Conservation (phyloP, 768 basidiomycete genomes). For the Gymnopilus dilepis region DNA sequence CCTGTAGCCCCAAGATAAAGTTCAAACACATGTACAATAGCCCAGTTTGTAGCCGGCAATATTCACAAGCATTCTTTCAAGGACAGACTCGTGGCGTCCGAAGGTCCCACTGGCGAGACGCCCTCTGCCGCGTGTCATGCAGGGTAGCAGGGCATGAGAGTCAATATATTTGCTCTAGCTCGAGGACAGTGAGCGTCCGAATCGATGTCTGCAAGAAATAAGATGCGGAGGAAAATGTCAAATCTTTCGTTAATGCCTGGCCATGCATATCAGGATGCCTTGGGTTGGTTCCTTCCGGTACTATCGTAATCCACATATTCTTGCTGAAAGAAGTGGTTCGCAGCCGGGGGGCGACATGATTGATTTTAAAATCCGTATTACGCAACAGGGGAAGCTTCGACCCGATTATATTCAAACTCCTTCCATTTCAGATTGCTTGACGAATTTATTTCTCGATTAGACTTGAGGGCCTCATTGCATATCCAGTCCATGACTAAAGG, state of each 20-base stretch:
- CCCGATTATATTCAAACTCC: neutral
- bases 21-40: neutral
- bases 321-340: neutral
- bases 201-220: neutral
- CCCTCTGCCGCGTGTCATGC: neutral
- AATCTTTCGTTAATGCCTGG: too few relatives aligned
- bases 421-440: conserved; percentile 2
- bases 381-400: neutral
- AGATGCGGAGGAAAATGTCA: neutral
- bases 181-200: neutral
- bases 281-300: too few relatives aligned
- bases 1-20: neutral
- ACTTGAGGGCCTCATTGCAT: conserved; percentile 78
- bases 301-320: neutral
- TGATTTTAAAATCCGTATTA: neutral
- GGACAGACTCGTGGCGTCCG: too few relatives aligned
- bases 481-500: conserved; percentile 91
- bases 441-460: conserved; percentile 60
- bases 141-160: neutral
- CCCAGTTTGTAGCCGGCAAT: neutral
- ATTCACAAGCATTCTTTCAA: neutral
- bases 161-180: neutral
- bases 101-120: too few relatives aligned
- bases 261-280: too few relatives aligned
- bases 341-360: neutral